A percentile compares a stretch with the other conserved stretches of the same genome.
phyloP scores from a whole-genome alignment of 2,329 filamentous ascomycete species.

The Harringtonia lauricola region DNA sequence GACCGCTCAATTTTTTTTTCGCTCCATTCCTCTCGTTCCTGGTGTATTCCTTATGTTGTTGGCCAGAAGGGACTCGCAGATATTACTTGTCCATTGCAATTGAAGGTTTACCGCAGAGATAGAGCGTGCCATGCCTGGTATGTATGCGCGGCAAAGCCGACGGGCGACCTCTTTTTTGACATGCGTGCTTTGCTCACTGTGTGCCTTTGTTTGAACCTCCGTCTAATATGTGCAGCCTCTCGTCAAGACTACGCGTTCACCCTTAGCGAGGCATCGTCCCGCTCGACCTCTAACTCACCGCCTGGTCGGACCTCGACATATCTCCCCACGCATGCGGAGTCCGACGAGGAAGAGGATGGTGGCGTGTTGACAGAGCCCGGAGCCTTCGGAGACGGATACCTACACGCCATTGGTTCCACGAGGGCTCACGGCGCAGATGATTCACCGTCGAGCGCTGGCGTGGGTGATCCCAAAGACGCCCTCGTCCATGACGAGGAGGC shows the following conservation, averaged over 20 bases:
- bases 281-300: conserved; percentile 8
- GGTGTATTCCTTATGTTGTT: too few species aligned
- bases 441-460: not conserved
- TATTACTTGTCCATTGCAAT: too few species aligned
- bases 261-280: conserved; percentile 1
- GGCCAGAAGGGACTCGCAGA: too few species aligned
- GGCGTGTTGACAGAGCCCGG: not conserved
- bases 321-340: not conserved
- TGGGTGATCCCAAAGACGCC: not conserved
- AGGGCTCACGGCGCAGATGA: not conserved
- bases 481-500: not conserved
- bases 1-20: too few species aligned
- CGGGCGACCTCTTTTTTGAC: not conserved
- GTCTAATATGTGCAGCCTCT: not conserved
- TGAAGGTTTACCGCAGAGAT: too few species aligned
- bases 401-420: too few species aligned
- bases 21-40: too few species aligned
- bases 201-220: not conserved
- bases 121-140: too few species aligned
- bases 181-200: not conserved
- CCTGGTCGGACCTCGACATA: conserved; percentile 1
- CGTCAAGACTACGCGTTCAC: not conserved
- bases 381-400: too few species aligned
- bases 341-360: conserved; percentile 27
- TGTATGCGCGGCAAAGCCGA: too few species aligned